Conservation (phyloP, 371 early-diverging fungal species). For the Mucor indicus region DNA sequence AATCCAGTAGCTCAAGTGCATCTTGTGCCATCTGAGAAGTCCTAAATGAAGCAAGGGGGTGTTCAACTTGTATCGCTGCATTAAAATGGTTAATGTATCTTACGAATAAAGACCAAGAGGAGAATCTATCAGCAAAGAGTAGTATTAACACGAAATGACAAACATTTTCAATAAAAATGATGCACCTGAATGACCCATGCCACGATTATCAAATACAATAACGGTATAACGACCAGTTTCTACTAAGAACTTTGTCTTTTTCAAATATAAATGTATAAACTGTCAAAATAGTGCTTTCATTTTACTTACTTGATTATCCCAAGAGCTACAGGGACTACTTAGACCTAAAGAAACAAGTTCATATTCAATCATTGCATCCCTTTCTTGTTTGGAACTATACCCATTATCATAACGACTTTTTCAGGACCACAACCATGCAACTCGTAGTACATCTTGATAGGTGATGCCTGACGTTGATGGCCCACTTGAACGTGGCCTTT, state of each 20-base stretch:
- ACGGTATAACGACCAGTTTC: conserved; percentile 60
- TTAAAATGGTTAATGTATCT: neutral
- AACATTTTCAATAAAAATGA: neutral
- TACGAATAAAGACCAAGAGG: conserved; percentile 28
- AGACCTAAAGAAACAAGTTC: conserved; percentile 27
- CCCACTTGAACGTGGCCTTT: conserved; percentile 31
- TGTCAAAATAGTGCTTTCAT: conserved; percentile 19
- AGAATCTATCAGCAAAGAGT: conserved; percentile 4
- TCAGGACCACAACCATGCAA: conserved; percentile 67
- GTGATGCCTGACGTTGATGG: conserved; percentile 7
- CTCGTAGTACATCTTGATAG: conserved; percentile 62
- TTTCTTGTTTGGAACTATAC: too few species aligned
- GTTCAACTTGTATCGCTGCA: too few species aligned
- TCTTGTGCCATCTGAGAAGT: conserved; percentile 72
- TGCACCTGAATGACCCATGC: conserved; percentile 60
- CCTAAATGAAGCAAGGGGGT: conserved; percentile 17
- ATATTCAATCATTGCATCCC: too few species aligned
- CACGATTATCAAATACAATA: conserved; percentile 80
- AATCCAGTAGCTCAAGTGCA: conserved; percentile 56
- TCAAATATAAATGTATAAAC: neutral
- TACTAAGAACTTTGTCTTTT: conserved; percentile 59
- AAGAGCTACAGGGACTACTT: conserved; percentile 27
- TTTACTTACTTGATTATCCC: conserved; percentile 35
- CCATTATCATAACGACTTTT: conserved; percentile 65
- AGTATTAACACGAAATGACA: too few species aligned